Percentiles rank a stretch among this genome's conserved stretches.
phyloP scores from a whole-genome alignment of 2,329 filamentous ascomycete species.

The Colletotrichum sp. region DNA sequence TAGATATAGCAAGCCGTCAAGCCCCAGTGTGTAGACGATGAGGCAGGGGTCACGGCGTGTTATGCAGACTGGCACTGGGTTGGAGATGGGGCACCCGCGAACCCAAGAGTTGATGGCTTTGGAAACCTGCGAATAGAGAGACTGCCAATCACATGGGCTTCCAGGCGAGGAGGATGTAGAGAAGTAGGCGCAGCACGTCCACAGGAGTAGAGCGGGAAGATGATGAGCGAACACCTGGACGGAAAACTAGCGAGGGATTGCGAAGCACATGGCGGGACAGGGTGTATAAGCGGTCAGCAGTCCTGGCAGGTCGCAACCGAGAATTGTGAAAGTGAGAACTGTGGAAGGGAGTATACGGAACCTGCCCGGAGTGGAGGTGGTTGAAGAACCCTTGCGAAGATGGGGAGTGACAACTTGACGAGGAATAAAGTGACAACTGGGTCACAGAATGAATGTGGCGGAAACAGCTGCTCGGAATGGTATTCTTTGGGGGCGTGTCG shows the following conservation, averaged over 20 bases:
- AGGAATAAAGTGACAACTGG: background rate
- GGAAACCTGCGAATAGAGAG: background rate
- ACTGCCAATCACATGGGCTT: background rate
- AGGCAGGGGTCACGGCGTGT: background rate
- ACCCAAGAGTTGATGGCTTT: background rate
- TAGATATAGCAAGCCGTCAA: constrained; percentile 16
- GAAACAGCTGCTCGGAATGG: background rate
- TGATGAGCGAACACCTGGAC: background rate
- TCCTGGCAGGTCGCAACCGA: background rate
- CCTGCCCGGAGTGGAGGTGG: background rate
- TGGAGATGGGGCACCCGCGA: background rate
- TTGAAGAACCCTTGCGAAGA: background rate
- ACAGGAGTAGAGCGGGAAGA: background rate
- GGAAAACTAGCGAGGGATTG: background rate
- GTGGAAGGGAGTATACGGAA: background rate
- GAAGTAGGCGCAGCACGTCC: background rate
- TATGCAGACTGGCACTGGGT: background rate
- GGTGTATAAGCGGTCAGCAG: background rate
- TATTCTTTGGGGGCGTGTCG: background rate
- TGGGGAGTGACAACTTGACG: background rate
- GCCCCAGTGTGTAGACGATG: background rate
- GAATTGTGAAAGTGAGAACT: background rate
- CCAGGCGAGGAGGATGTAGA: constrained; percentile 3
- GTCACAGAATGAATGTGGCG: background rate
- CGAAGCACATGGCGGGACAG: background rate